Evolutionary conservation across 345 rosid genomes (phyloP).

Genomic region (Draba incana): DNA sequence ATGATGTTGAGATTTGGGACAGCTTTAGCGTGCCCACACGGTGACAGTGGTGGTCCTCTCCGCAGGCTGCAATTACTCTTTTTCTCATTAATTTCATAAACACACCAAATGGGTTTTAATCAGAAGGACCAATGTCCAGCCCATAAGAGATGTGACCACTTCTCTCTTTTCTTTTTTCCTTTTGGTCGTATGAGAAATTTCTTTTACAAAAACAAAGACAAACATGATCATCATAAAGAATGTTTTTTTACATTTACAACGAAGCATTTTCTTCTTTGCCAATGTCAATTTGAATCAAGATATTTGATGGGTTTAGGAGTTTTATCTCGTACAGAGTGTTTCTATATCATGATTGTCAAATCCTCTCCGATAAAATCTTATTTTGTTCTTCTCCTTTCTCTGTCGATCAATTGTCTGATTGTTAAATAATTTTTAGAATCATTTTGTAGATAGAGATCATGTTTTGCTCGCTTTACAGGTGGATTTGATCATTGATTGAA

Average conservation of each 20-base stretch:
- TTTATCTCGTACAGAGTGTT: slow-evolving; percentile 29
- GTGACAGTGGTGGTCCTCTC: slow-evolving; percentile 44
- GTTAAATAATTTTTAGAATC: background rate
- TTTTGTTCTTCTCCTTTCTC: slow-evolving; percentile 16
- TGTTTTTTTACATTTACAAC: slow-evolving; percentile 29
- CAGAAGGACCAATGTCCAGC: slow-evolving; percentile 41
- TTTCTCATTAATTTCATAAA: slow-evolving; percentile 29
- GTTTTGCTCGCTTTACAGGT: slow-evolving; percentile 20
- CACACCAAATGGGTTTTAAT: slow-evolving; percentile 36
- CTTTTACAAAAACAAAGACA: background rate
- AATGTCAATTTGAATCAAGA: background rate
- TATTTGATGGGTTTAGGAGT: slow-evolving; percentile 16
- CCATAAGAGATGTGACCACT: slow-evolving; percentile 43
- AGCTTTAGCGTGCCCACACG: slow-evolving; percentile 40
- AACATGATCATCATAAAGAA: slow-evolving; percentile 24
- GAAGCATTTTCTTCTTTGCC: background rate
- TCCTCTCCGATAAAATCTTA: slow-evolving; percentile 19
- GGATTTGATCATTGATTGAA: slow-evolving; percentile 33
- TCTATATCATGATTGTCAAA: slow-evolving; percentile 24
- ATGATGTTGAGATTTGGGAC: slow-evolving; percentile 23
- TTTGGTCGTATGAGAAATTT: slow-evolving; percentile 1
- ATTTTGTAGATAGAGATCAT: background rate
- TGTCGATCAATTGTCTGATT: slow-evolving; percentile 3
- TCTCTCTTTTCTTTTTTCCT: background rate
- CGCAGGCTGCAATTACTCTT: slow-evolving; percentile 40